Base-by-base conservation (phyloP, 495 filamentous ascomycete genomes). In the Jackrogersella multiformis region DNA sequence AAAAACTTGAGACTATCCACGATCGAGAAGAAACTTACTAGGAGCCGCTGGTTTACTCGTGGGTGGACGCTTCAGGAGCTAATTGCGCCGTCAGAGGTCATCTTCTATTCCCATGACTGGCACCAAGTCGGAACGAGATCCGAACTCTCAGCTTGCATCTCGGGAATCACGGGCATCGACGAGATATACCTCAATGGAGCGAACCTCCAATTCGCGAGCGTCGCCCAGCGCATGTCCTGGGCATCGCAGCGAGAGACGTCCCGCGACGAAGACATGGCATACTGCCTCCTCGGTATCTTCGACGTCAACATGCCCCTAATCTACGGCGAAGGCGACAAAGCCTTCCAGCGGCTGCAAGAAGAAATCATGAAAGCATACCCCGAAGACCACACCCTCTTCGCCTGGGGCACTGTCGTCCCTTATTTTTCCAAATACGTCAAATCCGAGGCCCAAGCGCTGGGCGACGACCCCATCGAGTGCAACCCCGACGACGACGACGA, bases 21-120 rank as follows among this genome's bases (percentile, higher is more conserved):
- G 24, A 56, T 38, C 32, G 62, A 70, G 26, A 16, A 36, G 13
- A 12, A 61, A 2, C 35, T 70, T 0, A 24, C 56, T 3, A 32
- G 21, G 15, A 72, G 68, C 49, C 51, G 66, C 2, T 82, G 80
- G 78, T 77, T 77, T 12, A 76, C 55, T 4, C 54, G 80, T 4
- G 79, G 78, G 0, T 82, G 80, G 80, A 79, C 78, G 7, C 56
- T 80, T 2, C 78, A 81, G 16, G 80, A 78, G 48, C 68, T 79
- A 13, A 54, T 74, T 28, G 74, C 74, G 7, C 66, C 74, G 2
- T 12, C n/a, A 0, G 44, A 56, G 6, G 39, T 75, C 0, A 34
- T 68, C 6, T 69, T 75, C 24, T 75, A 72, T 28, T 44, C 55
- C 10, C 3, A 20, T 2, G 30, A 49, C 10, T 75, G 73, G 69